Evolutionary conservation across 371 early-diverging fungal species (phyloP), one percentile per base, ranked within the genome.

Genomic region (Mortierella sp.): DNA sequence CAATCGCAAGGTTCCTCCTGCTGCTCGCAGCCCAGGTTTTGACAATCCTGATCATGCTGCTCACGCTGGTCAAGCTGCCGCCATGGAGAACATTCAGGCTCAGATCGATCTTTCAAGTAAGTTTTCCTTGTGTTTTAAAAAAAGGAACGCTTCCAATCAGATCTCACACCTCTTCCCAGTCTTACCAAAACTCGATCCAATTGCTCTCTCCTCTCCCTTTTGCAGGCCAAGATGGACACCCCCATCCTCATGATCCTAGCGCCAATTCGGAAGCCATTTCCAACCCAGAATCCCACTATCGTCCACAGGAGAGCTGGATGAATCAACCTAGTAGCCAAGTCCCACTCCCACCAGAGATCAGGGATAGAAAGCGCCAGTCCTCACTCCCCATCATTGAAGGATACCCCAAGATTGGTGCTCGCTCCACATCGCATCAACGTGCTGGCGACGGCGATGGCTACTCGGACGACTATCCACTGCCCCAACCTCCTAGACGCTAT

Each of bases 31-130:
- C 12, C 31, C 56, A 19, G 39, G 12, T 19, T 13, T 19, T 14
- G 69, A 76, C 8, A 28, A 25, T n/a, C 55, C 45, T 25, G 69
- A 68, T 24, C 68, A 68, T 34, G 76, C 76, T 0, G 13, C 60
- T 4, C 58, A 63, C 8, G 29, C 68, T 24, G 76, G 76, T 19
- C 76, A 76, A 19, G 64, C 68, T 49, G 65, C 68, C 8, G 76
- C 76, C 0, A 59, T 76, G 58, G 76, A 76, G 27, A 76, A 67
- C 43, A 76, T 76, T 43, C 76, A 76, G 21, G 8, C 50, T 2
- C 76, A 76, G 49, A 60, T 68, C 13, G 76, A 74, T 34, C 25
- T 67, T 40, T 59, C 67, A 29, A 62, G 48, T 31, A 64, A 64
- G 25, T n/a, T n/a, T n/a, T n/a, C n/a, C n/a, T n/a, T n/a, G n/a